phyloP scores from a whole-genome alignment of 345 rosid species.

The Salix brachista region DNA sequence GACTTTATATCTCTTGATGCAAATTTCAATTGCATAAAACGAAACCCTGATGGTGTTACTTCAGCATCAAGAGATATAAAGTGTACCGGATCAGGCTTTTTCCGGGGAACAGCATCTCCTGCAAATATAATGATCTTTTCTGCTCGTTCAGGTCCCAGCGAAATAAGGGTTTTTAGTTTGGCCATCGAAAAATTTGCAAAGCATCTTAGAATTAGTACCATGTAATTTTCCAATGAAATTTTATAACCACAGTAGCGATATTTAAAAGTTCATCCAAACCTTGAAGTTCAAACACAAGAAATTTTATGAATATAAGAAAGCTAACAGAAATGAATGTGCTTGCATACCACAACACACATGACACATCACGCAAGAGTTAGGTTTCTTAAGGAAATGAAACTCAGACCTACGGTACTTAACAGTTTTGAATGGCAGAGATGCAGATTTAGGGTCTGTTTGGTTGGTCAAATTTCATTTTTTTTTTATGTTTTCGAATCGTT shows the following conservation, averaged over 20 bases:
- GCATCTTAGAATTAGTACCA: not conserved
- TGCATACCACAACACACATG: not conserved
- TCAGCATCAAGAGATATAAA: not conserved
- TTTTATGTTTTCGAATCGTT: no score
- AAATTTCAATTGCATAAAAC: not conserved
- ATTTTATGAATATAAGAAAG: not conserved
- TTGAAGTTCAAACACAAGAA: not conserved
- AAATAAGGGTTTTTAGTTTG: conserved; percentile 9
- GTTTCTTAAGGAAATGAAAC: conserved; percentile 2
- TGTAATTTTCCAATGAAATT: not conserved
- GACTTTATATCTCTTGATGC: no score
- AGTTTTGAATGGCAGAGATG: not conserved
- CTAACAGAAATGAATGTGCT: not conserved
- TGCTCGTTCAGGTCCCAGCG: conserved; percentile 83
- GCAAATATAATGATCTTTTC: conserved; percentile 86
- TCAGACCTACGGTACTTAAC: not conserved
- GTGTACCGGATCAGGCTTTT: conserved; percentile 89
- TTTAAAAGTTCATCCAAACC: not conserved
- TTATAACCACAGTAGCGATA: not conserved
- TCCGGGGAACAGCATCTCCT: conserved; percentile 86
- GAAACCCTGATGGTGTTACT: not conserved
- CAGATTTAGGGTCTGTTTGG: not conserved
- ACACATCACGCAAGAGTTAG: not conserved
- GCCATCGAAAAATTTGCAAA: not conserved
- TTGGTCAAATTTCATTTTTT: no score